Percentiles rank a stretch among this genome's conserved stretches.
Evolutionary conservation across 2,329 filamentous ascomycete genomes (phyloP).

Genomic region (Laburnicola sp.): DNA sequence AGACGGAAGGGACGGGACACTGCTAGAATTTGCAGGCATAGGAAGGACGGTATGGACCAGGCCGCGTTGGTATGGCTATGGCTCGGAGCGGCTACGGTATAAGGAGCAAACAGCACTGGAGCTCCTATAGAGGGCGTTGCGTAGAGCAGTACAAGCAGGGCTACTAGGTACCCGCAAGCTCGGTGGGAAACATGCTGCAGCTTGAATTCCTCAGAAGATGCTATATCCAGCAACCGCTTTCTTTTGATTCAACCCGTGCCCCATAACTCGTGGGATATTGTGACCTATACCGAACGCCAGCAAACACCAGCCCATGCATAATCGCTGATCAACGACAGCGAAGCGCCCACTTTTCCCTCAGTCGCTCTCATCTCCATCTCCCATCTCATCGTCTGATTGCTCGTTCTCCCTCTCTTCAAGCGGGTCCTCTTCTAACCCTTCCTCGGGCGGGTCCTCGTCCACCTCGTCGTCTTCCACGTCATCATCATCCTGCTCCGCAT

Average conservation of each 20-base stretch:
- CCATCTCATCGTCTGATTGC: conserved; percentile 51
- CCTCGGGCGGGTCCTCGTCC: conserved; percentile 59
- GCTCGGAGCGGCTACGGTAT: too few species aligned
- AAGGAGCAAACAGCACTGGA: too few species aligned
- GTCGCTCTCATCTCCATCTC: conserved; percentile 59
- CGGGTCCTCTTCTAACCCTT: conserved; percentile 50
- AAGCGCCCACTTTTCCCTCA: conserved; percentile 16
- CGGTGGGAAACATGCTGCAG: neutral
- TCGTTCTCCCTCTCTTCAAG: conserved; percentile 51
- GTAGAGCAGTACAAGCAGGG: neutral
- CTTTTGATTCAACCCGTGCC: neutral
- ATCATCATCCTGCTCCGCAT: conserved; percentile 54
- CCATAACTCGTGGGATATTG: conserved; percentile 1
- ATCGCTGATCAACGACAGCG: neutral
- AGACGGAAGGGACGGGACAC: conserved; percentile 7
- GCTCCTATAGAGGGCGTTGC: neutral
- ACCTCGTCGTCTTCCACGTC: conserved; percentile 59
- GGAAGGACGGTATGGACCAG: too few species aligned
- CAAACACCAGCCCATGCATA: conserved; percentile 38
- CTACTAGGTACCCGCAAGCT: neutral
- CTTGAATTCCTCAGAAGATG: neutral
- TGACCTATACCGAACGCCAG: conserved; percentile 16
- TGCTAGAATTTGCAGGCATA: too few species aligned
- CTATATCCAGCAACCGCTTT: neutral
- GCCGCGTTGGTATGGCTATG: too few species aligned